Evolutionary conservation across 345 rosid genomes (phyloP).

Genomic region (Noccaea bulbosa): DNA sequence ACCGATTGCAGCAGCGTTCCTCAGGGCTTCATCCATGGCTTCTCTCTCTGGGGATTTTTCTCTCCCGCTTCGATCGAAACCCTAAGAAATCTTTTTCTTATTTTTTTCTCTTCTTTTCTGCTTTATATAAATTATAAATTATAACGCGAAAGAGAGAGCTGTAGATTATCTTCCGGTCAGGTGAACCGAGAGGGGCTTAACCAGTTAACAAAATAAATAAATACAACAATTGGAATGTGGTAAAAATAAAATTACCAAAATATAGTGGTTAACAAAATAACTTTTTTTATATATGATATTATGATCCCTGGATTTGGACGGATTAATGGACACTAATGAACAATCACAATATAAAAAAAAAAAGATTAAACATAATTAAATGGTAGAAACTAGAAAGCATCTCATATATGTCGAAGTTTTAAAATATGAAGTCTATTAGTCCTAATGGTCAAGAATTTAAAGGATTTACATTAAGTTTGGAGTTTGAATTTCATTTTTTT

Average conservation of each 20-base stretch:
- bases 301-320: neutral
- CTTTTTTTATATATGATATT: too few species aligned
- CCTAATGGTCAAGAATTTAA: too few species aligned
- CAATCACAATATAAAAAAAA: too few species aligned
- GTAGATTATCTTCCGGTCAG: neutral
- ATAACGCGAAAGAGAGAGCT: neutral
- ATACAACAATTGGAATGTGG: neutral
- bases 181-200: neutral
- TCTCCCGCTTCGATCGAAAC: slow-evolving; percentile 36
- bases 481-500: too few species aligned
- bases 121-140: neutral
- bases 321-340: neutral
- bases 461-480: too few species aligned
- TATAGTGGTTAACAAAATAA: neutral
- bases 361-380: too few species aligned
- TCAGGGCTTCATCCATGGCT: slow-evolving; percentile 79
- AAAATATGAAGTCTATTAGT: too few species aligned
- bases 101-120: neutral
- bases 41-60: slow-evolving; percentile 23
- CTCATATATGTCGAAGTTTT: too few species aligned
- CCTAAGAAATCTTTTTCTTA: slow-evolving; percentile 29
- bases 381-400: too few species aligned
- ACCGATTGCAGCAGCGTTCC: slow-evolving; percentile 67
- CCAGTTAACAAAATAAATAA: neutral
- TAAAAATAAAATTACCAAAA: neutral